These are phyloP conservation scores for Trypanosoma vivax DNA, from an alignment of 208 protist species.

Conservation along the genomic window DNA sequence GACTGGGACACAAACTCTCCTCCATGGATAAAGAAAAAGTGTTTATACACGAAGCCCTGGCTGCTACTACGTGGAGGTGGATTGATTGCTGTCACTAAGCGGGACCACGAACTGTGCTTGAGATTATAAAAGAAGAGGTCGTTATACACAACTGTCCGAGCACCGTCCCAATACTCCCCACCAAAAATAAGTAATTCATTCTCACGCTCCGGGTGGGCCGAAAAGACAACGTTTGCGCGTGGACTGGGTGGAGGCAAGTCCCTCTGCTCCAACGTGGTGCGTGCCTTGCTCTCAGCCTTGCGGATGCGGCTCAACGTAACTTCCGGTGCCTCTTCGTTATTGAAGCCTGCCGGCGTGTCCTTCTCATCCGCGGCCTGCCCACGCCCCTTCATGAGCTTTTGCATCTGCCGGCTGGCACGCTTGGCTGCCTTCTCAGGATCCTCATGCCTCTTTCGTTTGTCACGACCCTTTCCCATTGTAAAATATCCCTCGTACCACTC, in stretches of 20 bases:
- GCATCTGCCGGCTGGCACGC: constrained; percentile 50
- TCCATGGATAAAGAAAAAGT: constrained; percentile 79
- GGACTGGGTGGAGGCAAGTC: constrained; percentile 57
- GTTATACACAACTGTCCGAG: constrained; percentile 82
- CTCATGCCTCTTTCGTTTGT: constrained; percentile 89
- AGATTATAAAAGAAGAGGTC: constrained; percentile 83
- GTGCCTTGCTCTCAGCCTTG: constrained; percentile 61
- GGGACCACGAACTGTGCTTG: constrained; percentile 58
- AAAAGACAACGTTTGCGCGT: constrained; percentile 78
- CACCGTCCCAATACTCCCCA: constrained; percentile 87
- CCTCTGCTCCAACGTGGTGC: constrained; percentile 52
- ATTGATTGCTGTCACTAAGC: constrained; percentile 53
- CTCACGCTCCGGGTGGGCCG: constrained; percentile 58
- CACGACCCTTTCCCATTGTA: constrained; percentile 86
- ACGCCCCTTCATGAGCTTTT: constrained; percentile 52
- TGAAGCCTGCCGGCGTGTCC: constrained; percentile 32
- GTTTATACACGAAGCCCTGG: constrained; percentile 79
- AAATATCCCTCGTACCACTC: neutral
- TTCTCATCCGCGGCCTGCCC: constrained; percentile 17
- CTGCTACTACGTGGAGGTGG: constrained; percentile 76
- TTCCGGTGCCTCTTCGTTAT: constrained; percentile 85
- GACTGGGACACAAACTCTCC: constrained; percentile 91
- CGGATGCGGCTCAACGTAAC: constrained; percentile 74
- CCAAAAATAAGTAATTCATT: constrained; percentile 87
- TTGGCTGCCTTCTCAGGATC: constrained; percentile 73